Conservation (phyloP, 129 eudicot species). For the Flaveria trinervia region DNA sequence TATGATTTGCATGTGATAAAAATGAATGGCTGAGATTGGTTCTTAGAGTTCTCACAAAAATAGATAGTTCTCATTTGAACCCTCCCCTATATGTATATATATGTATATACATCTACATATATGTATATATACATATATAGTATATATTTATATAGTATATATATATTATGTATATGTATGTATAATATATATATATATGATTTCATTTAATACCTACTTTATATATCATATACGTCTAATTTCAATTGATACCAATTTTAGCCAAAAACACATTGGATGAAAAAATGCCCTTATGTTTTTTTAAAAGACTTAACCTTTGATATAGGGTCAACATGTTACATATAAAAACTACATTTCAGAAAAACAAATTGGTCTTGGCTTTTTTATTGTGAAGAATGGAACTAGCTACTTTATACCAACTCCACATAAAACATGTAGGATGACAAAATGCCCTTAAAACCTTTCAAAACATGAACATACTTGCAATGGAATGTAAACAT, state of each 20-base stretch:
- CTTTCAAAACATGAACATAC: not conserved
- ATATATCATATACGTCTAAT: not conserved
- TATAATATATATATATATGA: not conserved
- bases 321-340: not conserved
- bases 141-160: too few species aligned
- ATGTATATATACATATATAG: too few species aligned
- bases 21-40: too few species aligned
- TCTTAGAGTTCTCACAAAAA: too few species aligned
- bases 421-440: too few species aligned
- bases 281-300: not conserved
- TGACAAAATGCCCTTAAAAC: not conserved
- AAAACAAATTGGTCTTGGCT: not conserved
- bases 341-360: not conserved
- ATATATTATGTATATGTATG: too few species aligned
- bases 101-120: too few species aligned
- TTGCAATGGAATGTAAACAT: not conserved
- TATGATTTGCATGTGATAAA: too few species aligned
- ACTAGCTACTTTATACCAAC: not conserved
- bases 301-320: not conserved
- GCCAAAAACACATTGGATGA: not conserved
- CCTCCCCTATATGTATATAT: too few species aligned
- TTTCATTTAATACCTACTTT: not conserved
- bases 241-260: not conserved
- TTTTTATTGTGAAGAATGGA: not conserved
- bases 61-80: too few species aligned